Percentiles rank a stretch among this genome's conserved stretches.
These are phyloP conservation scores for Lycium ferocissimum DNA, from an alignment of 257 asterid genomes.

Conservation along the genomic window DNA sequence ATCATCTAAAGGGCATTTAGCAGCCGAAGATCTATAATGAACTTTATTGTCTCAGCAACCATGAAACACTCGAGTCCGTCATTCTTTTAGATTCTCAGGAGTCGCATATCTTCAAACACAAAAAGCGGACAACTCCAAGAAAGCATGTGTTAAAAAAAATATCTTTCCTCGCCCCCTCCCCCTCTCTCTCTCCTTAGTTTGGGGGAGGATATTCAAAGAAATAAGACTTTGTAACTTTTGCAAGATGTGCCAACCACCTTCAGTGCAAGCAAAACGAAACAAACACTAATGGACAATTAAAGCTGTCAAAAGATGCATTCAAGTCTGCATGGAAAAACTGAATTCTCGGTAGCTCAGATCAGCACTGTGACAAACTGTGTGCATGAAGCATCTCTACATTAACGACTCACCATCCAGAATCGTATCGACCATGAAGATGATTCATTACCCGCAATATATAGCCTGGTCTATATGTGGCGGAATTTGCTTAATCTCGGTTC, in stretches of 20 bases:
- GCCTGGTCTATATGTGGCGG: constrained; percentile 90
- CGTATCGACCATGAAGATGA: constrained; percentile 28
- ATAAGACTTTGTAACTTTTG: background rate
- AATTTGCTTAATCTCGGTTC: constrained; percentile 89
- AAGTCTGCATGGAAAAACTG: background rate
- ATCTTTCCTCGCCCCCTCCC: background rate
- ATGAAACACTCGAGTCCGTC: background rate
- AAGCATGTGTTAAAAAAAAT: background rate
- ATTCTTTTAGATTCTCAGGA: background rate
- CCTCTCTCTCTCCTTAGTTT: background rate
- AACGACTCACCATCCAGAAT: constrained; percentile 44
- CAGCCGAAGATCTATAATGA: background rate
- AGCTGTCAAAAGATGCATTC: background rate
- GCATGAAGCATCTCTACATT: background rate
- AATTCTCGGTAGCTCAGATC: background rate
- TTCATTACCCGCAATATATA: constrained; percentile 67
- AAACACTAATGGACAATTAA: background rate
- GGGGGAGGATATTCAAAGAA: background rate
- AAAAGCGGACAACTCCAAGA: background rate
- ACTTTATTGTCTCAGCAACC: background rate
- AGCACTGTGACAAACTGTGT: background rate
- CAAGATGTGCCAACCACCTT: constrained; percentile 2
- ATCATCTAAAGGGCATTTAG: background rate
- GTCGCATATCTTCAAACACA: constrained; percentile 1
- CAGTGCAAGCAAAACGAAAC: background rate